Conservation (phyloP, 768 basidiomycete species). For the Botryobasidium botryosum region DNA sequence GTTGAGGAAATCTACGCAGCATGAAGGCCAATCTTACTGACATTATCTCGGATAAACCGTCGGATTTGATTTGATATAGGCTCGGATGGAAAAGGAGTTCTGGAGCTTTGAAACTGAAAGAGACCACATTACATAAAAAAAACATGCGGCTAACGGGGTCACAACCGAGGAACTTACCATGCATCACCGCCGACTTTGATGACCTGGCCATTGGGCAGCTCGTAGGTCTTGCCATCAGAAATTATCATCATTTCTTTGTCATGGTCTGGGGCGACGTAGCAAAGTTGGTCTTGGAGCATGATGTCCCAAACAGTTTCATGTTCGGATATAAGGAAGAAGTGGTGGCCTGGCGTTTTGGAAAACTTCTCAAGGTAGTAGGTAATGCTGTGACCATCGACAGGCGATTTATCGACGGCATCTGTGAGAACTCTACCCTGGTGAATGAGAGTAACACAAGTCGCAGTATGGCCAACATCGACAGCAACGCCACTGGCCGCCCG, state of each 20-base stretch:
- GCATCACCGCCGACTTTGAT: conserved; percentile 90
- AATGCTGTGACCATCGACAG: conserved; percentile 81
- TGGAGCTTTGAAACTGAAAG: conserved; percentile 36
- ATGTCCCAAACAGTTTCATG: conserved; percentile 89
- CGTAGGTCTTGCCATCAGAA: conserved; percentile 83
- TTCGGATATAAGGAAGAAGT: conserved; percentile 84
- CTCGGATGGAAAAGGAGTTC: conserved; percentile 57
- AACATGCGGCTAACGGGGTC: background rate
- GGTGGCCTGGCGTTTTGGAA: conserved; percentile 76
- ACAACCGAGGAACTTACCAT: conserved; percentile 28
- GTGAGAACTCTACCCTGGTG: conserved; percentile 87
- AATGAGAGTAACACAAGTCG: conserved; percentile 87
- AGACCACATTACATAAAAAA: background rate
- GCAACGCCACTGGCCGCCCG: conserved; percentile 90
- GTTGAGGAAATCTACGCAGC: background rate
- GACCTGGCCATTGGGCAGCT: conserved; percentile 80
- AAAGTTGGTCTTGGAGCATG: conserved; percentile 81
- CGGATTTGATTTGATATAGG: conserved; percentile 53
- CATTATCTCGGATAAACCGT: conserved; percentile 85
- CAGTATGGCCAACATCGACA: conserved; percentile 89
- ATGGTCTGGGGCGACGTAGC: conserved; percentile 79
- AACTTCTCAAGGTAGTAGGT: conserved; percentile 70
- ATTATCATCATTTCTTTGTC: conserved; percentile 79
- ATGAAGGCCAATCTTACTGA: conserved; percentile 18
- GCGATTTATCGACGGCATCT: conserved; percentile 81